Conservation (phyloP, 75 land plant genomes). For the Azolla pinnata region DNA sequence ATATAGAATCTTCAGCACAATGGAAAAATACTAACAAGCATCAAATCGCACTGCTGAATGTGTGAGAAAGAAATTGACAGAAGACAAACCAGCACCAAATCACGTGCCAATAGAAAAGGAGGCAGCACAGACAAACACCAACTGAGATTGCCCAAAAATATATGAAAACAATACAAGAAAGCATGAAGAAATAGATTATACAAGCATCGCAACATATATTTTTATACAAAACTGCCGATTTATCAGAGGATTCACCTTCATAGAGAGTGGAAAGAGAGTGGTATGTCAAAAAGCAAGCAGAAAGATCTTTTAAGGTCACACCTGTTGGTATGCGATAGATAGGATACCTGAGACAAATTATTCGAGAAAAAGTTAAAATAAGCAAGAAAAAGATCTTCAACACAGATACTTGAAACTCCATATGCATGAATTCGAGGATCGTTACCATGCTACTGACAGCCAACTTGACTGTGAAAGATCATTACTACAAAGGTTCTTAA, state of each 20-base stretch:
- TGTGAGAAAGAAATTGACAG: no score
- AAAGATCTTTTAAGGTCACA: slow-evolving; percentile 59
- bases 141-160: neutral
- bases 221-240: neutral
- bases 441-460: slow-evolving; percentile 27
- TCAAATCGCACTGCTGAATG: no score
- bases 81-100: no score
- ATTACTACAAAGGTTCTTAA: slow-evolving; percentile 9
- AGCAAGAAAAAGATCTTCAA: neutral
- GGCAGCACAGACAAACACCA: no score
- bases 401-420: neutral
- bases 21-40: neutral
- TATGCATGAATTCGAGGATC: neutral
- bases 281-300: slow-evolving; percentile 73
- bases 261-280: slow-evolving; percentile 58
- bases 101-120: no score
- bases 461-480: slow-evolving; percentile 22
- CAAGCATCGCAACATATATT: neutral
- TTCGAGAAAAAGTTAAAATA: neutral
- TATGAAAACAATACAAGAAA: neutral
- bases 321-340: slow-evolving; percentile 88
- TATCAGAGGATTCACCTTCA: slow-evolving; percentile 24
- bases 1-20: neutral
- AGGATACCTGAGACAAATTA: slow-evolving; percentile 91
- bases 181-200: neutral